Conservation (phyloP, 306 rosid genomes). For the Quercus suber region DNA sequence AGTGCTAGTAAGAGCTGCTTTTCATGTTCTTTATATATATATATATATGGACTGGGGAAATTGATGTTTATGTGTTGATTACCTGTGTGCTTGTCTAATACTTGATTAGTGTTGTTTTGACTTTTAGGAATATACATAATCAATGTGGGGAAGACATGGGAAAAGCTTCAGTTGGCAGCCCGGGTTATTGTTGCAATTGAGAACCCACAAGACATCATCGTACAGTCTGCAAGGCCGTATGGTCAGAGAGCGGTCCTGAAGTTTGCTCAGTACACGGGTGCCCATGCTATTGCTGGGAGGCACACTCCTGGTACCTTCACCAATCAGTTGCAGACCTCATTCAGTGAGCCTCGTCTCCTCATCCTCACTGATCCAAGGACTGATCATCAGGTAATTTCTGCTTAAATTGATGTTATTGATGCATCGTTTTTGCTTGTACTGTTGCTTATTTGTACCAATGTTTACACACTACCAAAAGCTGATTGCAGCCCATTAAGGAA, state of each 20-base stretch:
- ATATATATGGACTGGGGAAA: background rate
- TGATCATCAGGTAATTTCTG: slow-evolving; percentile 70
- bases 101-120: slow-evolving; percentile 1
- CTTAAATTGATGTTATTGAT: background rate
- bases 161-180: slow-evolving; percentile 78
- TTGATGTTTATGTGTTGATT: background rate
- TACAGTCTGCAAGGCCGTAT: slow-evolving; percentile 80
- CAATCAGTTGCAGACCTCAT: slow-evolving; percentile 85
- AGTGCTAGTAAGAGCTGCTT: background rate
- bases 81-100: background rate
- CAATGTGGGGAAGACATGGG: slow-evolving; percentile 83
- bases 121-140: slow-evolving; percentile 71
- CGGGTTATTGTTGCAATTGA: slow-evolving; percentile 82
- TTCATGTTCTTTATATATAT: background rate
- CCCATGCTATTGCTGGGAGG: slow-evolving; percentile 80
- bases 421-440: background rate
- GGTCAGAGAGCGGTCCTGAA: slow-evolving; percentile 85
- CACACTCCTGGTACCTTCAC: slow-evolving; percentile 93
- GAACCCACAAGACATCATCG: slow-evolving; percentile 75
- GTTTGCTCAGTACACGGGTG: slow-evolving; percentile 82
- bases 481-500: slow-evolving; percentile 83
- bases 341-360: slow-evolving; percentile 85
- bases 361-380: slow-evolving; percentile 93
- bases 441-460: background rate
- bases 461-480: slow-evolving; percentile 2